Percentiles rank a stretch among this genome's conserved stretches.
These are phyloP conservation scores for Coemansia sp. DNA, from an alignment of 192 early-diverging fungal genomes.

Conservation along the genomic window DNA sequence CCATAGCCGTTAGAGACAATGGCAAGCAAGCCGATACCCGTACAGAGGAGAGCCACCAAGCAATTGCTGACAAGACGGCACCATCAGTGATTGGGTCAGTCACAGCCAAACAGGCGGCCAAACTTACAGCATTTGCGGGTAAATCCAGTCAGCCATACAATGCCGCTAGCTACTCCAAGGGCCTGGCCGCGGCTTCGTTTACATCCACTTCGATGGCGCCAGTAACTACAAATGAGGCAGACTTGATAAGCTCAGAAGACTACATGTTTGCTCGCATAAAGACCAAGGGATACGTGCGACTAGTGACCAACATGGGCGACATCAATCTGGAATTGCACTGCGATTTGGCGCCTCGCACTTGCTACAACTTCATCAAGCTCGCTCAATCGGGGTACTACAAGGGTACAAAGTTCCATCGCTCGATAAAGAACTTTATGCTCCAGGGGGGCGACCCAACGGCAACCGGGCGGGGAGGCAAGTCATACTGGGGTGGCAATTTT, in stretches of 20 bases:
- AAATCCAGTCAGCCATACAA: constrained; percentile 64
- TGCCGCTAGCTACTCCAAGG: constrained; percentile 81
- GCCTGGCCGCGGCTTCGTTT: constrained; percentile 72
- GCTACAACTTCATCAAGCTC: constrained; percentile 90
- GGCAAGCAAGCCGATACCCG: not conserved
- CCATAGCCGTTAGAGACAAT: constrained; percentile 9
- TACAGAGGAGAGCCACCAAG: not conserved
- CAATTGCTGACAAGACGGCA: constrained; percentile 3
- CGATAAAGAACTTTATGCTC: constrained; percentile 92
- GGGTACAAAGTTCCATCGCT: constrained; percentile 78
- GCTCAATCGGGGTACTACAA: constrained; percentile 76
- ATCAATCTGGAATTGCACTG: constrained; percentile 38
- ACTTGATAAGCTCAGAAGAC: constrained; percentile 76
- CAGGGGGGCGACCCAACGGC: constrained; percentile 98
- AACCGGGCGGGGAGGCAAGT: constrained; percentile 86
- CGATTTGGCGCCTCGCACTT: constrained; percentile 73
- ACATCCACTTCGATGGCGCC: constrained; percentile 83
- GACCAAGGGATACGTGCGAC: constrained; percentile 70
- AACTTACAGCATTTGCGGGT: constrained; percentile 14
- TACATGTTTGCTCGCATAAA: constrained; percentile 87
- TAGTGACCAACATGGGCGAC: constrained; percentile 70
- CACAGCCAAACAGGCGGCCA: not conserved
- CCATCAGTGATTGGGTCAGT: constrained; percentile 2
- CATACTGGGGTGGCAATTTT: constrained; percentile 63
- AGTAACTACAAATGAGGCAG: constrained; percentile 67